Evolutionary conservation across 2,329 filamentous ascomycete genomes (phyloP).

Genomic region (Microcyclosporella mali): DNA sequence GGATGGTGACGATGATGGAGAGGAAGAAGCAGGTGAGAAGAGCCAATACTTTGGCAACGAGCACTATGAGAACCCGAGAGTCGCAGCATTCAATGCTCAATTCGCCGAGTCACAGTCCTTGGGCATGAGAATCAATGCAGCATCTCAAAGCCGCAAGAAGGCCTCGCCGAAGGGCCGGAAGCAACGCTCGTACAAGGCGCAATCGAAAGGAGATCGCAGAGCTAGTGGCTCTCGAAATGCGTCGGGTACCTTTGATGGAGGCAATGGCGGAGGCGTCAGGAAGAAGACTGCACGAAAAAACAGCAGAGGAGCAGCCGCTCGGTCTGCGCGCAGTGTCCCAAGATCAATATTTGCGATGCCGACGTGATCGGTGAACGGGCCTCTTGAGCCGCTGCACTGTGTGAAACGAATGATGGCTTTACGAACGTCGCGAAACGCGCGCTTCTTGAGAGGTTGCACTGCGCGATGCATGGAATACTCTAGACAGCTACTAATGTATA

Average conservation of each 20-base stretch:
- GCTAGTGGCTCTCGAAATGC: constrained; percentile 1
- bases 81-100: constrained; percentile 18
- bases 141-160: constrained; percentile 5
- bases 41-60: constrained; percentile 21
- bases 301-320: background rate
- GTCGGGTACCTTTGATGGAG: constrained; percentile 2
- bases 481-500: constrained; percentile 1
- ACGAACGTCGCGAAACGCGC: too few species aligned
- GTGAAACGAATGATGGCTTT: too few species aligned
- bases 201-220: background rate
- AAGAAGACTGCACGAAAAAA: background rate
- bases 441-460: too few species aligned
- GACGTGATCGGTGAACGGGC: constrained; percentile 1
- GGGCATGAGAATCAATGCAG: constrained; percentile 7
- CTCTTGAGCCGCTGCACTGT: too few species aligned
- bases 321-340: background rate
- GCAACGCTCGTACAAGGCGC: constrained; percentile 4
- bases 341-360: constrained; percentile 5
- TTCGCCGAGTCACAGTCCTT: constrained; percentile 16
- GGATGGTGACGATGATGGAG: constrained; percentile 21
- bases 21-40: constrained; percentile 22
- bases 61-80: constrained; percentile 6
- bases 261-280: constrained; percentile 1
- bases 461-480: constrained; percentile 2
- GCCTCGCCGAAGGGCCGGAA: constrained; percentile 4